These are phyloP conservation scores for Annona squamosa DNA, from an alignment of 164 flowering plant species.

Conservation along the genomic window DNA sequence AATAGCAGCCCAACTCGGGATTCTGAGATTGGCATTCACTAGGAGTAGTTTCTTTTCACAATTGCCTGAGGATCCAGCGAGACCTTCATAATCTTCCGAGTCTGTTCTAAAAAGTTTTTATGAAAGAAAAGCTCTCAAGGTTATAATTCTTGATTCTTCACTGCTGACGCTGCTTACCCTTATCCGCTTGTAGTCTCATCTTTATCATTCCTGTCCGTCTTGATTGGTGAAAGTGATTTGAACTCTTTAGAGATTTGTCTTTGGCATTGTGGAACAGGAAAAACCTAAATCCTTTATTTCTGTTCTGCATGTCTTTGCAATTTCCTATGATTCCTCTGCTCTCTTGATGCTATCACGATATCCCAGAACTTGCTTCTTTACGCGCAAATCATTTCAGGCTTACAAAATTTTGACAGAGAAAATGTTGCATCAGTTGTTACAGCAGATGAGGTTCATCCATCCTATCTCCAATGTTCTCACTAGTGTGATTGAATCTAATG, in stretches of 20 bases:
- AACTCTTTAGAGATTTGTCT: too few species aligned
- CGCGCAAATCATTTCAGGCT: slow-evolving; percentile 68
- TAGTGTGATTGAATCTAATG: background rate
- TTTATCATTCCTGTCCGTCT: background rate
- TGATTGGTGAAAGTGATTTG: too few species aligned
- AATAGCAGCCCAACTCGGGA: too few species aligned
- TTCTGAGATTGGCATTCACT: too few species aligned
- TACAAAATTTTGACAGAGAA: slow-evolving; percentile 65
- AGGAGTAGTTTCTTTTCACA: too few species aligned
- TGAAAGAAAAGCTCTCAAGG: slow-evolving; percentile 67
- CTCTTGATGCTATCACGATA: too few species aligned
- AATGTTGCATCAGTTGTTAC: slow-evolving; percentile 76
- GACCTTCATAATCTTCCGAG: slow-evolving; percentile 12
- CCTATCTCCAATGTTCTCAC: background rate
- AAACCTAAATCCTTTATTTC: background rate
- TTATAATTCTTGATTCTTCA: slow-evolving; percentile 1
- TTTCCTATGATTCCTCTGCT: background rate
- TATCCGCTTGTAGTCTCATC: background rate
- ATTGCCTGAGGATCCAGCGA: too few species aligned
- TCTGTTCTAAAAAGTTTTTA: slow-evolving; percentile 49
- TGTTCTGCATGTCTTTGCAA: background rate
- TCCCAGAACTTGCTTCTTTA: background rate
- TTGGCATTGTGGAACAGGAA: too few species aligned
- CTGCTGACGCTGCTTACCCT: background rate
- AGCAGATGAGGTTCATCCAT: slow-evolving; percentile 60